phyloP scores from a whole-genome alignment of 805 yeast genomes.

The Pichia deserticola region DNA sequence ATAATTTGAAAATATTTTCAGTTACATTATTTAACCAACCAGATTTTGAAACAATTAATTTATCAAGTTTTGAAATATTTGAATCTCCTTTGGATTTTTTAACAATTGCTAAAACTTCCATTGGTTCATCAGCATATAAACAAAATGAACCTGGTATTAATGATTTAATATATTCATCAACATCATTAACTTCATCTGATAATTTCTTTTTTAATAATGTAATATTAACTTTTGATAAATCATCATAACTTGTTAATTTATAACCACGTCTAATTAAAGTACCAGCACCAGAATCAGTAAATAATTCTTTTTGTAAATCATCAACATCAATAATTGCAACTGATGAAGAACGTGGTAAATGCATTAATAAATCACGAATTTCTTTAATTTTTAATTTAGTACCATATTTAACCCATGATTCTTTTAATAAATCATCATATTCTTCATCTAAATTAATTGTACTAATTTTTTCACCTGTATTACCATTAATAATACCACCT shows the following conservation, averaged over 20 bases:
- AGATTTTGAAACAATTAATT: constrained; percentile 75
- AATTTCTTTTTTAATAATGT: constrained; percentile 73
- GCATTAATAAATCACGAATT: constrained; percentile 88
- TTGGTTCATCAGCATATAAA: constrained; percentile 91
- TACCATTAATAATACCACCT: constrained; percentile 94
- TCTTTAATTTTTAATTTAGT: constrained; percentile 95
- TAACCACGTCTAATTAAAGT: constrained; percentile 97
- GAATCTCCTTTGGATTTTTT: constrained; percentile 33
- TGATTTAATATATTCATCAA: constrained; percentile 71
- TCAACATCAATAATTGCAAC: constrained; percentile 95
- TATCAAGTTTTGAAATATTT: constrained; percentile 64
- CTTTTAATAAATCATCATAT: constrained; percentile 81
- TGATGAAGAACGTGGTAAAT: constrained; percentile 92
- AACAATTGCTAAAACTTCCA: constrained; percentile 89
- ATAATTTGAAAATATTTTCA: constrained; percentile 83
- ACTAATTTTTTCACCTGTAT: constrained; percentile 82
- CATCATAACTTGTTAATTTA: constrained; percentile 69
- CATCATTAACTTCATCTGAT: constrained; percentile 66
- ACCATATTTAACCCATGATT: constrained; percentile 98
- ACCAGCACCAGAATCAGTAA: constrained; percentile 99
- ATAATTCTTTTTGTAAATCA: constrained; percentile 92
- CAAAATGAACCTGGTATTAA: constrained; percentile 49
- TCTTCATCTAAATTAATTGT: constrained; percentile 94
- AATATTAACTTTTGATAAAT: constrained; percentile 48
- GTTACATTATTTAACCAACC: constrained; percentile 98